Percentiles rank a stretch among this genome's conserved stretches.
These are phyloP conservation scores for Podila clonocystis DNA, from an alignment of 192 early-diverging fungal genomes.

Conservation along the genomic window DNA sequence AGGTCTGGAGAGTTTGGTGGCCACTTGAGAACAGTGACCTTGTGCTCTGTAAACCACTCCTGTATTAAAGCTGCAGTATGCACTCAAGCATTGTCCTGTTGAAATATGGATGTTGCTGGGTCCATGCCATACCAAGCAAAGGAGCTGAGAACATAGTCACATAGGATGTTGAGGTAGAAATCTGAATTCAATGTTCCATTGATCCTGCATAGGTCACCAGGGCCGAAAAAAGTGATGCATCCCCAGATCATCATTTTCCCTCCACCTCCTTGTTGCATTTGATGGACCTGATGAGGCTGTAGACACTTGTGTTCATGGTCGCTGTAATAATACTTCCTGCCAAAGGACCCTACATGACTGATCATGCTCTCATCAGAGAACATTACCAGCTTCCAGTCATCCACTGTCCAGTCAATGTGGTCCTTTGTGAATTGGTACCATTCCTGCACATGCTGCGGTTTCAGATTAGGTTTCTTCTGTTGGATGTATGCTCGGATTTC, in stretches of 20 bases:
- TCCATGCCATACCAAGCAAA: not conserved
- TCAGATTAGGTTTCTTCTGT: slow-evolving; percentile 6
- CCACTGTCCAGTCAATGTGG: slow-evolving; percentile 34
- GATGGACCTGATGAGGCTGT: not conserved
- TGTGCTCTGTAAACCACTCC: not conserved
- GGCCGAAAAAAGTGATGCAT: not conserved
- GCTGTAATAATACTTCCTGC: not conserved
- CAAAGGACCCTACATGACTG: slow-evolving; percentile 7
- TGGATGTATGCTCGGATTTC: slow-evolving; percentile 3
- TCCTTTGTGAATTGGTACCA: too few species aligned
- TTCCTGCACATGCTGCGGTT: not conserved
- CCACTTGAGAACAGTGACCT: not conserved
- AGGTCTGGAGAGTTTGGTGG: not conserved
- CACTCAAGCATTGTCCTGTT: slow-evolving; percentile 5
- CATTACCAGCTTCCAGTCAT: slow-evolving; percentile 32
- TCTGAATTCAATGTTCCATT: not conserved
- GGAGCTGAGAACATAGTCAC: not conserved
- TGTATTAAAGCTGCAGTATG: not conserved
- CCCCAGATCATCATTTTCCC: slow-evolving; percentile 10
- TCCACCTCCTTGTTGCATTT: not conserved
- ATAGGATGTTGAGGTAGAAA: not conserved
- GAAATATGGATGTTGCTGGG: not conserved
- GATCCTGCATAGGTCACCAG: not conserved
- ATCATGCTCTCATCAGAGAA: slow-evolving; percentile 29
- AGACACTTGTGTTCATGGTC: slow-evolving; percentile 3